Evolutionary conservation across 345 rosid species (phyloP), one percentile per base, ranked within the genome.

Genomic region (Nephelium lappaceum): DNA sequence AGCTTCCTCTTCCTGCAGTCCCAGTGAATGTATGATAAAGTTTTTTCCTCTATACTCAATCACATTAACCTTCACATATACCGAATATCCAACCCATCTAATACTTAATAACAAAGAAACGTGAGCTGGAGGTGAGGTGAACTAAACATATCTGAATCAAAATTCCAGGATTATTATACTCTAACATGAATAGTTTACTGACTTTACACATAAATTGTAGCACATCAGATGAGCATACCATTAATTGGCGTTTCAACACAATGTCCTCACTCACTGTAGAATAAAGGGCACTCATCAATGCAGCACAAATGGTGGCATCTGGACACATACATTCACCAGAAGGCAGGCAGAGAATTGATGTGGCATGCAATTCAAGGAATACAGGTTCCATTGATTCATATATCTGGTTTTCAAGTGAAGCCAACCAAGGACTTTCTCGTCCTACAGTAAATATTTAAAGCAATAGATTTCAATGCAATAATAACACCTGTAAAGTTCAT

Each of bases 311-410:
- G 67, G 93, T 87, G 62, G 97, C 94, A 83, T 96, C 97, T 77
- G 98, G 99, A 81, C 76, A 86, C 88, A 96, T 73, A 84, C 93
- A 88, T 90, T 96, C 97, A 83, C 98, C 98, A 74, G 97, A 91
- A 87, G 99, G 97, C 77, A 91, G 78, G 85, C 97, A 92, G 84
- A 96, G 95, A 92, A 90, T 88, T 63, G 98, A 91, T 79, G 91
- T 90, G 75, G 97, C 93, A 81, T 89, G 99, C 88, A 96, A 80
- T 78, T 94, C 97, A 77, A 96, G 92, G 82, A 87, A 95, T 79
- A 86, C 16, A 79, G 90, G 84, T 61, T 83, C 92, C 21, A 71
- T 61, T 63, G 91, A 85, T 77, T 92, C 91, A 24, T 77, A 82
- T 62, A 76, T 82, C 74, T 83, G 82, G 80, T 95, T 94, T 76